Evolutionary conservation across 139 green algal genomes (phyloP), one percentile per base, ranked within the genome.

Genomic region (Tetraselmis chui): DNA sequence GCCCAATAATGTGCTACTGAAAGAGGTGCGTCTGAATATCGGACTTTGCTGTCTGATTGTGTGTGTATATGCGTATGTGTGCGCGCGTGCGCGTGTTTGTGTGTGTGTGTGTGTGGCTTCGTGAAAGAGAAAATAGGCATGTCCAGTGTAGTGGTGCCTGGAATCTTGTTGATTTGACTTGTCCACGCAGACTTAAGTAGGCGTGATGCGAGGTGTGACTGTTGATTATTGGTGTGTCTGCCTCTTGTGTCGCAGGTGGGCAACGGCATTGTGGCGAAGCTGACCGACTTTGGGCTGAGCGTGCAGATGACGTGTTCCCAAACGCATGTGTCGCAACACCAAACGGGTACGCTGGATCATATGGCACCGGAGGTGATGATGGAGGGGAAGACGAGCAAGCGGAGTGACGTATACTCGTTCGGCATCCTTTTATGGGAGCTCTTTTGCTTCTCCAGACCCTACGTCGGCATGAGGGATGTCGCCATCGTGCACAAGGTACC

Each of bases 381-480:
- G 28, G 31, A 82, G 23, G 79, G 82, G 45, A 25, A 24, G 23
- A 32, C 30, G 2, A 82, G 76, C 77, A 29, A 27, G 23, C 58
- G 77, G 26, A 81, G 78, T 22, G 87, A 90, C 45, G 87, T 90
- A 28, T 90, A 89, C 76, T 78, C 79, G 23, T 90, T 89, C 82
- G 84, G 82, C 28, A 83, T 90, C 29, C 27, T 90, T 30, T 89
- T 93, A 86, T 94, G 87, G 87, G 90, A 94, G 84, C 76, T 92
- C 24, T 90, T 87, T 83, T 92, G 84, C 0, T 80, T 82, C 5
- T 29, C 79, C 31, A 76, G 76, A 23, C 86, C 89, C 0, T 93
- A 92, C 85, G 27, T 75, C 2, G 77, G 82, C 31, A 87, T 93
- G 81, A 89, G 84, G 28, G 89, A 90, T 32, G 84, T 90, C 26